Evolutionary conservation across 1,284 basidiomycete genomes (phyloP), one percentile per base, ranked within the genome.

Genomic region (Phylloboletellus chloephorus): DNA sequence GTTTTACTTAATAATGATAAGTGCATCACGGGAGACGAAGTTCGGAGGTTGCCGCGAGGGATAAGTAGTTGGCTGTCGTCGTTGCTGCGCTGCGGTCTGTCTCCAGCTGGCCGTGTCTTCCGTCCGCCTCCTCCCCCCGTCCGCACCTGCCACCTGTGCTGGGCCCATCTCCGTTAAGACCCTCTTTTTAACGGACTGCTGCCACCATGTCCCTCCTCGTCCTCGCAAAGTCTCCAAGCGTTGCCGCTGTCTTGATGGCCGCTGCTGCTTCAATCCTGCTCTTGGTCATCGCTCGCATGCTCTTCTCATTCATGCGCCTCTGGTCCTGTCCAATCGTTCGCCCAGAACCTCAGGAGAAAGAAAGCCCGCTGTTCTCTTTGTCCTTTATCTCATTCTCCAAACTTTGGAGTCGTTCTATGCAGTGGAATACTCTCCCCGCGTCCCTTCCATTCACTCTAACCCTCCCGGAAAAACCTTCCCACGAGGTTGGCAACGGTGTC

Each of bases 181-280:
- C 7, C 11, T 20, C 26, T 31, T 53, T 54, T 54, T 44, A 53
- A 52, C 52, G 30, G 39, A 23, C 5, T n/a, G 2, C 21, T 11
- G 8, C 11, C 31, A 39, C 39, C 39, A 60, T 60, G 58, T 60
- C 58, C 23, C 56, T 64, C 31, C 58, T 64, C 38, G 50, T 64
- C 33, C 48, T 46, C 17, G 49, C 58, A 36, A 56, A 57, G 39
- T 59, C 48, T n/a, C 58, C 58, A 28, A 50, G 46, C 31, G 43
- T 64, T n/a, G 51, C 61, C 9, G 37, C 56, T 39, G 37, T 64
- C 9, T 58, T 60, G 47, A 59, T 64, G 57, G 60, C 58, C 1
- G 59, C 54, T 15, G 46, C 49, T 7, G 49, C 52, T 4, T 63
- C 58, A 7, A 20, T 48, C 12, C 12, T 64, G 10, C 52, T 64